A percentile compares a stretch with the other conserved stretches of the same genome.
These are phyloP conservation scores for Musa schizocarpa DNA, from an alignment of 176 grass and related monocot genomes.

Conservation along the genomic window DNA sequence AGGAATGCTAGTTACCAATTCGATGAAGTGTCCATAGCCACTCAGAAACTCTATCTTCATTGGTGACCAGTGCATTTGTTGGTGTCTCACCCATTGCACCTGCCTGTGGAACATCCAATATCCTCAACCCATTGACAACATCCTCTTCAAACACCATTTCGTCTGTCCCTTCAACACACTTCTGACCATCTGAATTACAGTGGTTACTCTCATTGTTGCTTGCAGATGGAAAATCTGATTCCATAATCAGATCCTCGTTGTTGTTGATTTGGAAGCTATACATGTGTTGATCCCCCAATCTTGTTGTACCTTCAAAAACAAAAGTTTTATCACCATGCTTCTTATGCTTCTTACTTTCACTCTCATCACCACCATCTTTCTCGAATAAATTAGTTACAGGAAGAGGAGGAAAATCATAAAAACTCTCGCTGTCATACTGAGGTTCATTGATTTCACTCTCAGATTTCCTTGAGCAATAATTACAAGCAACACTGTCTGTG, in stretches of 20 bases:
- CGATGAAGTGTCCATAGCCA: constrained; percentile 97
- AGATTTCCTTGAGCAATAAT: constrained; percentile 48
- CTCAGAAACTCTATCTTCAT: constrained; percentile 81
- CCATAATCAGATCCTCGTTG: constrained; percentile 90
- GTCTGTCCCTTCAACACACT: constrained; percentile 48
- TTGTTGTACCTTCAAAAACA: constrained; percentile 40
- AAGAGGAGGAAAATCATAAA: constrained; percentile 50
- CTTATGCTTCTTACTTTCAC: constrained; percentile 36
- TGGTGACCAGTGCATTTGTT: constrained; percentile 27
- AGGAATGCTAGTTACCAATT: constrained; percentile 54
- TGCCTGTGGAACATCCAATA: constrained; percentile 57
- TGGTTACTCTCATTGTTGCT: constrained; percentile 45
- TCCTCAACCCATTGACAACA: constrained; percentile 52
- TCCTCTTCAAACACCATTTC: constrained; percentile 39
- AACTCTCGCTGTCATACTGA: constrained; percentile 64
- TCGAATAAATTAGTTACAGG: constrained; percentile 56
- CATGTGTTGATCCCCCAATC: constrained; percentile 38
- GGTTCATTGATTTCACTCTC: constrained; percentile 57
- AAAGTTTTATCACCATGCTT: constrained; percentile 32
- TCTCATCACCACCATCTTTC: constrained; percentile 32
- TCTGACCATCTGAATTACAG: constrained; percentile 38
- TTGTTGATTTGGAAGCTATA: constrained; percentile 95
- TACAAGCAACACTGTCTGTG: constrained; percentile 40
- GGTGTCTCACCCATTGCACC: constrained; percentile 38
- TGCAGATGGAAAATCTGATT: constrained; percentile 51